Evolutionary conservation across 1,139 yeast species (phyloP), one percentile per base, ranked within the genome.

Genomic region (Lodderomyces oxycetoniae): DNA sequence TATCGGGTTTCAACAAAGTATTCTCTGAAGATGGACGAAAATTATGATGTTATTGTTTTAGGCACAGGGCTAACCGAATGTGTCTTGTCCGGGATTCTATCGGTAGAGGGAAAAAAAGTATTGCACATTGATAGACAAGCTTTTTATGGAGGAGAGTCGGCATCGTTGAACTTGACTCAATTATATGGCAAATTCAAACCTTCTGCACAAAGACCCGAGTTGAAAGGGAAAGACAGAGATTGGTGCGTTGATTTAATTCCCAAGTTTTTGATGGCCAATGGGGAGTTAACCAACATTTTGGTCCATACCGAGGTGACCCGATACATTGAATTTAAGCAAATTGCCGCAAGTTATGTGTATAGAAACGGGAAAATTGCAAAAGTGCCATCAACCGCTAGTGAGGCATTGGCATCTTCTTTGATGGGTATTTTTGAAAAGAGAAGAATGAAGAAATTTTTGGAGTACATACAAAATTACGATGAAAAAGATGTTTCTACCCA

Each of bases 161-260:
- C 87, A 8, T 77, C 84, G 27, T 65, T 79, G 44, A 77, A 75
- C 51, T 66, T 79, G 43, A 62, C 77, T 32, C 74, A 83, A 59
- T 63, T 83, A 45, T 83, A 80, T 59, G 52, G 67, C 42, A 82
- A 82, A 55, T 82, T 82, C 62, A 80, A 79, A 58, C 89, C 89
- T 25, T 45, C 67, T 6, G 66, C 74, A 28, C 85, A 82, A 48
- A 72, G 77, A 42, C 87, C 93, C 13, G 85, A 80, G 41, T 67
- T 77, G 44, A 74, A 79, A 39, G 98, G 98, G 32, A 77, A 94
- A 49, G 96, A 88, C 54, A 76, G 98, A 46, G 98, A 91, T 59
- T 91, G 98, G 97, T 88, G 94, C 59, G 89, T 91, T 37, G 99
- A 91, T 56, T 71, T 91, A 65, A 88, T 91, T 51, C 99, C 99